Base-by-base conservation (phyloP, 345 rosid genomes). In the Hibiscus tridactylites region DNA sequence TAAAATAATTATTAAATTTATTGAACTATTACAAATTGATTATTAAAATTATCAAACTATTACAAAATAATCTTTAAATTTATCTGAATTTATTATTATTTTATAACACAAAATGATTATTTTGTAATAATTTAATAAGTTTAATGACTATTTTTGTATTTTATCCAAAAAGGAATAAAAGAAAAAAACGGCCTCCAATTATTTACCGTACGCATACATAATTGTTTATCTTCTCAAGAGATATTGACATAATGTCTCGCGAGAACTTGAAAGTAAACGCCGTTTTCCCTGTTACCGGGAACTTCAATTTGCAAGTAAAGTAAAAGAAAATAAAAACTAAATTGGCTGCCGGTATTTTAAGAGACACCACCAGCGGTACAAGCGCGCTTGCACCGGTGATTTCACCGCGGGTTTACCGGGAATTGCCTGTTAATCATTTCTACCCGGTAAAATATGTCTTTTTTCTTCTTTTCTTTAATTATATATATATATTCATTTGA, bases 361-460 rank as follows among this genome's bases (percentile, higher is more conserved):
- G 78, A 76, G 79, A 83, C 90, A 81, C 70, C 90, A 81, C 70
- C 88, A 79, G 85, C 73, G 59, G 77, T 74, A 66, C 80, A 82
- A 79, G 83, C 79, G 57, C 71, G 75, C 73, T 16, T 56, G 74
- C 37, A 74, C 54, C 73, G 77, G 82, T 72, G 73, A 63, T 70
- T 76, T 79, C 73, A 75, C 79, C 74, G 84, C 90, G 78, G 73
- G 70, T 79, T 67, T 50, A 83, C 86, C 62, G 88, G 74, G n/a
- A 6, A 65, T 31, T 84, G 82, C 84, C 83, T 58, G 87, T 83
- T 54, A 54, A 33, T 33, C 21, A 4, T 26, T 61, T 17, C 53
- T 58, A 33, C 12, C 79, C 78, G 47, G 75, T 79, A 2, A 46
- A 28, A 44, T 7, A 47, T 15, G 13, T 1, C 4, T 13, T 2